Evolutionary conservation across 371 early-diverging fungal species (phyloP).

Genomic region (Lichtheimia ramosa): DNA sequence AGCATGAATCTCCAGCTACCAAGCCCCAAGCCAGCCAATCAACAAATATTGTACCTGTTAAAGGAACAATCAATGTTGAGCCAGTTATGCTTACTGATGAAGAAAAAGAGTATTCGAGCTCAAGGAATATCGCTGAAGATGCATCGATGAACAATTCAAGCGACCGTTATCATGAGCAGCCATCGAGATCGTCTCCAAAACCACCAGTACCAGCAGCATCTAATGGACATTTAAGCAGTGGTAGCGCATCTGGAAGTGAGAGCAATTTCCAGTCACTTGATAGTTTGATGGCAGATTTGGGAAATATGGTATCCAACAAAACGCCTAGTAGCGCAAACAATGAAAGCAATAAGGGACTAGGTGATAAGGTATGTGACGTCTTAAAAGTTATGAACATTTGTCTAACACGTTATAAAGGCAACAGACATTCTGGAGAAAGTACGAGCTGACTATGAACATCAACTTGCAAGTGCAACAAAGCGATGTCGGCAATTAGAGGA

Average conservation of each 20-base stretch:
- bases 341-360: not conserved
- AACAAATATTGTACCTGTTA: conserved; percentile 50
- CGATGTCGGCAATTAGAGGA: conserved; percentile 45
- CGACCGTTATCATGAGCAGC: conserved; percentile 4
- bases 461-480: conserved; percentile 47
- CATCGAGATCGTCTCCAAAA: conserved; percentile 2
- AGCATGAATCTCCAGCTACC: conserved; percentile 12
- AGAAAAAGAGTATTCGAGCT: conserved; percentile 17
- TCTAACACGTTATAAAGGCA: too few species aligned
- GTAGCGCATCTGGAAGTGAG: conserved; percentile 27
- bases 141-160: not conserved
- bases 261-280: conserved; percentile 69
- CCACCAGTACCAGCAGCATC: conserved; percentile 1
- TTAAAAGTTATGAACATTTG: not conserved
- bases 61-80: conserved; percentile 50
- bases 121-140: not conserved
- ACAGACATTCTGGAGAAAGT: conserved; percentile 18
- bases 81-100: conserved; percentile 24
- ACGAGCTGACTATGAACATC: conserved; percentile 61
- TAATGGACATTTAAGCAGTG: conserved; percentile 17
- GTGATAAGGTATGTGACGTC: not conserved
- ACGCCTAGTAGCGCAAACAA: conserved; percentile 5
- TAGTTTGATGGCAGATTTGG: conserved; percentile 83
- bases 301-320: conserved; percentile 58
- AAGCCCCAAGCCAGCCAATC: conserved; percentile 39